Base-by-base conservation (phyloP, 257 asterid species). In the Nyctanthes arbortristis region DNA sequence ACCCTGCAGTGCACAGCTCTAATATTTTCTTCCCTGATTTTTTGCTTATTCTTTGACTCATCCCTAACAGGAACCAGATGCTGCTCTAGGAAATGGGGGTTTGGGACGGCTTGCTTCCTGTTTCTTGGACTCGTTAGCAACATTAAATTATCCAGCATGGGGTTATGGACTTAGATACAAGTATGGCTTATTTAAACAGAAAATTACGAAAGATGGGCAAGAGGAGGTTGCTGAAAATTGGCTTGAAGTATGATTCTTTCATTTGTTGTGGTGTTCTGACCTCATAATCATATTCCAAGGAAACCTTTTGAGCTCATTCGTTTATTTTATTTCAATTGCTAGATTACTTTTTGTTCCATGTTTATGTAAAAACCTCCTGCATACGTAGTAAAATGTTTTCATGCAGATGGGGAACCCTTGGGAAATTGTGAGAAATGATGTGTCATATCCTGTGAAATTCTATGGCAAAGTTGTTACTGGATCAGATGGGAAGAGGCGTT, bases 1-100 rank as follows among this genome's bases (percentile, higher is more conserved):
- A n/a, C n/a, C n/a, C n/a, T n/a, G n/a, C n/a, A n/a, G 24, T 43
- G n/a, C 9, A n/a, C 1, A 43, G 10, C 54, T 24, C 22, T 1
- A n/a, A n/a, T n/a, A n/a, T n/a, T 25, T 52, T 29, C 27, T 34
- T 37, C 35, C 10, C 34, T 52, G n/a, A 57, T 43, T 22, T 9
- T 64, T 16, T 13, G 25, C 30, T 69, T 67, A 61, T 60, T 66
- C 33, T 31, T 24, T 40, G 52, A 63, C 20, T 20, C 13, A 31
- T 71, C 76, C 66, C 45, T 70, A n/a, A 31, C 84, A 90, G 96
- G 96, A 90, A 74, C 91, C 84, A 59, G 96, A 90, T 78, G 95
- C 96, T 55, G 96, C 96, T 75, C 95, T 90, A 69, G 97, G 97
- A 72, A 90, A 90, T 80, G 97, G 97, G 67, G 97, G 97, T 45